Conservation (phyloP, 2,329 filamentous ascomycete genomes). For the Colletotrichum eremochloae region DNA sequence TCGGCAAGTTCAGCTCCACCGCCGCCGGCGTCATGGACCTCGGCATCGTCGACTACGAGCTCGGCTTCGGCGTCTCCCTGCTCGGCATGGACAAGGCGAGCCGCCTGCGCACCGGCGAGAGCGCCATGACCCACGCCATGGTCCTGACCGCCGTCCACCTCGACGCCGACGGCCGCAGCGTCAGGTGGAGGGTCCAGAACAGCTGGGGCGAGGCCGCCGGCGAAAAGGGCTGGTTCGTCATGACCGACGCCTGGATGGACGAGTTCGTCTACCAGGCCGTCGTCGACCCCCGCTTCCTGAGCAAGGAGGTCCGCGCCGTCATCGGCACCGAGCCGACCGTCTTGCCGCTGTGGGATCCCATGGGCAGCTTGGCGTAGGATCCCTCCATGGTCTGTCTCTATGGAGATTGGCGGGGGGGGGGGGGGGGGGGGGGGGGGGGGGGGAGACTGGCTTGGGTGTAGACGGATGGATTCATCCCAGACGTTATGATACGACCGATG, state of each 20-base stretch:
- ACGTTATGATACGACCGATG: conserved; percentile 4
- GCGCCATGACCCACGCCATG: conserved; percentile 93
- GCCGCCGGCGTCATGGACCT: conserved; percentile 83
- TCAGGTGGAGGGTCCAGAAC: conserved; percentile 90
- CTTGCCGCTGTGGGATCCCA: conserved; percentile 84
- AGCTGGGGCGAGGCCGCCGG: conserved; percentile 81
- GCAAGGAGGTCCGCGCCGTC: conserved; percentile 76
- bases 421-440: neutral
- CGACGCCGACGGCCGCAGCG: conserved; percentile 71
- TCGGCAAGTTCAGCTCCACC: conserved; percentile 83
- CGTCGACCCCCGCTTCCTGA: conserved; percentile 78
- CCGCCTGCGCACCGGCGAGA: conserved; percentile 79
- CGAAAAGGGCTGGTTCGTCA: conserved; percentile 88
- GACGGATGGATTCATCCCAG: neutral
- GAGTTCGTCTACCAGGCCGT: conserved; percentile 90
- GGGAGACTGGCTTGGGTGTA: neutral
- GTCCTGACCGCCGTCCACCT: conserved; percentile 89
- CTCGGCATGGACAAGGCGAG: conserved; percentile 83
- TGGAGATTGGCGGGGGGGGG: neutral
- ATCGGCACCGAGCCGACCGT: conserved; percentile 78
- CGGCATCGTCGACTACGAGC: conserved; percentile 80
- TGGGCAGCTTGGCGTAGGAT: conserved; percentile 76
- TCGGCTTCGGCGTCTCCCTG: conserved; percentile 84
- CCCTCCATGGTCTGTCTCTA: neutral
- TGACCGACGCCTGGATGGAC: conserved; percentile 85